Base-by-base conservation (phyloP, 352 stramenopile species). In the Phytophthora lateralis region DNA sequence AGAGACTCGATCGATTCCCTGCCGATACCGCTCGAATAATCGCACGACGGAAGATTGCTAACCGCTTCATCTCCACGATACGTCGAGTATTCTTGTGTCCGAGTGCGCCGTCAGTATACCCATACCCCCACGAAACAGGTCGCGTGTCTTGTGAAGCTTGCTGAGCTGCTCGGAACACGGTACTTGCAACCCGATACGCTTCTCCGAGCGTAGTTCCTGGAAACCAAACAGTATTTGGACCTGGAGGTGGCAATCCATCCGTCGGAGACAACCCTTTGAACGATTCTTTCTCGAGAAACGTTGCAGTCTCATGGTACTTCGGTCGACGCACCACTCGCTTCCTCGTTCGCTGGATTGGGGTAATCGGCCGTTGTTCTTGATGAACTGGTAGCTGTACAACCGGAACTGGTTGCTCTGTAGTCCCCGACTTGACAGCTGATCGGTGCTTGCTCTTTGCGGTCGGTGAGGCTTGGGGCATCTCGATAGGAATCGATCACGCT, bases 101-200 rank as follows among this genome's bases (percentile, higher is more conserved):
- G 14, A 86, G 38, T 0, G 79, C 63, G 1, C 82, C 82, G 42
- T 91, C 76, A 8, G 45, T 74, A 14, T 50, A 64, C 1, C 78
- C 76, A 21, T 89, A 91, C 1, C 80, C 82, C 82, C 82, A 91
- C 0, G 73, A 73, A 20, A 89, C 55, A 17, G 78, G 64, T 20
- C 66, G 57, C 9, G 72, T 69, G 27, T 65, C 46, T 10, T 71
- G 51, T 3, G 62, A 64, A 17, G 73, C 62, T 41, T 60, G 53
- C 6, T 71, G 52, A 0, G 66, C 69, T 4, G 69, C 55, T 7
- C 61, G 64, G n/a, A 62, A 49, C 3, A 89, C 38, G 2, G 77
- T 91, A 20, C 76, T 71, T 3, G 64, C 74, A 32, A 83, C 32
- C 0, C 79, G 73, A 63, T 76, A 75, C 24, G 66, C 59, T 55